phyloP scores from a whole-genome alignment of 768 basidiomycete species.

The Termitomyces sp. region DNA sequence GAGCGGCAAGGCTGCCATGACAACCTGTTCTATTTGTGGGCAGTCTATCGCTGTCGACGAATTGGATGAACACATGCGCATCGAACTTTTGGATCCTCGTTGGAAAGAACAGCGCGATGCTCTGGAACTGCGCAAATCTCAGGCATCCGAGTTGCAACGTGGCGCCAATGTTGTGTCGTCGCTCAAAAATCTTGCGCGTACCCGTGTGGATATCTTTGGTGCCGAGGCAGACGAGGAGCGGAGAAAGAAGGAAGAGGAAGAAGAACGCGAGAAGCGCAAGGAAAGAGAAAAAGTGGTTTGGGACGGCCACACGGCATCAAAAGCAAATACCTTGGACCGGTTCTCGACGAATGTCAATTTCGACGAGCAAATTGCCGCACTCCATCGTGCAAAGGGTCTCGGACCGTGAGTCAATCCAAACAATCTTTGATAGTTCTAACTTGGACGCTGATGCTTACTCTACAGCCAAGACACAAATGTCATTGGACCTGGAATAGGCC shows the following conservation, averaged over 20 bases:
- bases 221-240: constrained; percentile 90
- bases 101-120: constrained; percentile 96
- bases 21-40: constrained; percentile 91
- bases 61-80: constrained; percentile 95
- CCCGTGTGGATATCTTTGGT: constrained; percentile 97
- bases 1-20: constrained; percentile 62
- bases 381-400: constrained; percentile 89
- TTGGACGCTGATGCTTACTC: constrained; percentile 2
- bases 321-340: constrained; percentile 86
- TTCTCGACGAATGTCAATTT: constrained; percentile 92
- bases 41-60: constrained; percentile 96
- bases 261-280: constrained; percentile 71
- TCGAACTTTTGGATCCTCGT: constrained; percentile 93
- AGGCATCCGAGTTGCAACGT: constrained; percentile 80
- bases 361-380: constrained; percentile 96
- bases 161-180: constrained; percentile 94
- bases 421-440: background rate
- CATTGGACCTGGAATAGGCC: constrained; percentile 85
- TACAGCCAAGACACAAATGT: constrained; percentile 67
- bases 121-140: constrained; percentile 84
- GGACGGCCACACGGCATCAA: constrained; percentile 97
- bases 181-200: constrained; percentile 86
- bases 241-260: constrained; percentile 81
- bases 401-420: constrained; percentile 55
- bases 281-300: constrained; percentile 95